Percentiles rank a stretch among this genome's conserved stretches.
Conservation (phyloP, 257 asterid species). For the Primulina eburnea region DNA sequence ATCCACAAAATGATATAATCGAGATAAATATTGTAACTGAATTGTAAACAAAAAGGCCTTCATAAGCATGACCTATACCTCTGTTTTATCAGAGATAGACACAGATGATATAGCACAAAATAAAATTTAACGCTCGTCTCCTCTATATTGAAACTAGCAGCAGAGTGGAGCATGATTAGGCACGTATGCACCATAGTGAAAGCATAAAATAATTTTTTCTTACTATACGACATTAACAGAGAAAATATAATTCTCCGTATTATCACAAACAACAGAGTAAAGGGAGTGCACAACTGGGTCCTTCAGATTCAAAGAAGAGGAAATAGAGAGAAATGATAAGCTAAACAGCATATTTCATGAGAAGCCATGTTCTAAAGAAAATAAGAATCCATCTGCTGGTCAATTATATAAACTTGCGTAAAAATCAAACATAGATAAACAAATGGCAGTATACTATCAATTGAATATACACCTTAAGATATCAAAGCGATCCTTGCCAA, state of each 20-base stretch:
- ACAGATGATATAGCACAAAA: conserved; percentile 2
- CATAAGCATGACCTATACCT: background rate
- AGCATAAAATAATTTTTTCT: no score
- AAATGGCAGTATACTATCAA: background rate
- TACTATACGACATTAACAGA: background rate
- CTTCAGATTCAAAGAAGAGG: background rate
- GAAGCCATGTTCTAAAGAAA: conserved; percentile 22
- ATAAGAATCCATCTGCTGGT: conserved; percentile 2
- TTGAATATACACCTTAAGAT: conserved; percentile 54
- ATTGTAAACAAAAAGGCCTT: background rate
- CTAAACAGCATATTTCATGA: conserved; percentile 26
- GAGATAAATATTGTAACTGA: background rate
- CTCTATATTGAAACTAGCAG: background rate
- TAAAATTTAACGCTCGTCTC: background rate
- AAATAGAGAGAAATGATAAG: background rate
- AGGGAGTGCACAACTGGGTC: background rate
- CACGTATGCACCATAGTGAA: background rate
- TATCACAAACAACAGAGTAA: background rate
- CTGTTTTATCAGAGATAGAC: background rate
- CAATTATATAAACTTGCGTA: background rate
- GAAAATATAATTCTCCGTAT: background rate
- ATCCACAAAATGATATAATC: background rate
- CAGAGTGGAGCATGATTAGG: background rate
- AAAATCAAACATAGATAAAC: background rate
- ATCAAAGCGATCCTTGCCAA: conserved; percentile 87